A percentile compares a stretch with the other conserved stretches of the same genome.
Conservation (phyloP, 2,329 filamentous ascomycete genomes). For the Elsinoe batatas region DNA sequence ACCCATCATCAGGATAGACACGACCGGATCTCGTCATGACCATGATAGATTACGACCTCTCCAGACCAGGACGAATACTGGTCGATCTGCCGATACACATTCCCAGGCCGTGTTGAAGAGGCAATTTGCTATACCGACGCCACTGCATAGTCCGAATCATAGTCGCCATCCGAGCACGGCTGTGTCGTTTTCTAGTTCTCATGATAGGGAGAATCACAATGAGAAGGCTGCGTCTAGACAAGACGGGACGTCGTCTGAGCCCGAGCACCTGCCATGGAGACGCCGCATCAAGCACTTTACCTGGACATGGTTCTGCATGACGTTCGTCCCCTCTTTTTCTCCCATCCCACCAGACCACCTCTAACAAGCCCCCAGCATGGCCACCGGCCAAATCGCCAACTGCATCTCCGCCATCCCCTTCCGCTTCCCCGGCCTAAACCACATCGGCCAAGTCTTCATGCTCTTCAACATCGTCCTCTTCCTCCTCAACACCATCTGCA, state of each 20-base stretch:
- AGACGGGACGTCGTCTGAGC: not conserved
- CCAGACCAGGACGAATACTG: not conserved
- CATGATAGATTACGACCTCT: not conserved
- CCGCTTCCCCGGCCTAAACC: constrained; percentile 36
- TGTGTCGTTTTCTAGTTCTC: not conserved
- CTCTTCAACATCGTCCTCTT: constrained; percentile 49
- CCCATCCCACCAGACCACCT: not conserved
- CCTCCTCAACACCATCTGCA: constrained; percentile 58
- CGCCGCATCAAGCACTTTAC: constrained; percentile 53
- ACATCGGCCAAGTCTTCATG: constrained; percentile 41
- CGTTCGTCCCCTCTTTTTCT: constrained; percentile 18
- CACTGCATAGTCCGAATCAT: constrained; percentile 3
- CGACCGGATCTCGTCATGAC: not conserved
- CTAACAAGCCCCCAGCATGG: constrained; percentile 34
- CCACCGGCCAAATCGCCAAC: constrained; percentile 51
- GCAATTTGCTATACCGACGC: constrained; percentile 4
- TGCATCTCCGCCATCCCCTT: constrained; percentile 42
- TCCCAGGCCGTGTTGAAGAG: not conserved
- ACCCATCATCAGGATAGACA: not conserved
- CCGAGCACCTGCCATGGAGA: constrained; percentile 34
- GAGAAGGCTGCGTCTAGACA: not conserved
- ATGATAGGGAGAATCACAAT: not conserved
- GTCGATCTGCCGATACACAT: not conserved
- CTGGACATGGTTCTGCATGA: constrained; percentile 71
- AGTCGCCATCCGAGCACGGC: not conserved